Base-by-base conservation (phyloP, 192 early-diverging fungal genomes). In the Cladochytrium replicatum region DNA sequence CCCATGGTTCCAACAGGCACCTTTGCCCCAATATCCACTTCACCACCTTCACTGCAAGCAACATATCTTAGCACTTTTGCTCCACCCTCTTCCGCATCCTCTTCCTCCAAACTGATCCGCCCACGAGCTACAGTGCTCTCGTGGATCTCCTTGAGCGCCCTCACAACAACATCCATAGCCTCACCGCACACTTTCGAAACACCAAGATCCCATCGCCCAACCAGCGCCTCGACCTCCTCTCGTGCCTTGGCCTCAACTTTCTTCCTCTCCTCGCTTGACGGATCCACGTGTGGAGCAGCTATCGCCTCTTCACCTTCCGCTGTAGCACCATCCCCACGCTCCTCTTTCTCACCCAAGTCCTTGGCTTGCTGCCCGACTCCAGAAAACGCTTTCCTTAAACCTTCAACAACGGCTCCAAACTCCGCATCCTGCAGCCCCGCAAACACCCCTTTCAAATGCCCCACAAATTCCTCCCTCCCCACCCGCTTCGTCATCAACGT, bases 81-180 rank as follows among this genome's bases (percentile, higher is more conserved):
- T 61, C 52, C 4, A 54, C 32, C 6, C 15, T 26, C 4, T 42
- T 4, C 25, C 22, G 6, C 6, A 48, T 27, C 43, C 4, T 44
- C 43, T 48, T 67, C 65, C 1, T 41, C 37, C 13, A 72, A 41
- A 6, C 55, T 54, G 3, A 67, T 17, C 23, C 64, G 43, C 1
- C 48, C 41, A 3, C n/a, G 43, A 48, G 6, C 64, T 29, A 6
- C 30, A 3, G 21, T 61, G 51, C 17, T 67, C 48, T 22, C 29
- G 29, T 72, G 61, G 4, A 72, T 29, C 19, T 40, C 23, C n/a
- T 52, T 48, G n/a, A 72, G 44, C 4, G 50, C 48, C 2, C 34
- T 7, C 1, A 34, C 32, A 19, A 64, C 26, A 19, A 58, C 55
- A 1, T 54, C 31, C 6, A 64, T 32, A 9, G 59, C 22, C 15